These are phyloP conservation scores for Fusarium robinianum DNA, from an alignment of 2,329 filamentous ascomycete genomes.

Conservation along the genomic window DNA sequence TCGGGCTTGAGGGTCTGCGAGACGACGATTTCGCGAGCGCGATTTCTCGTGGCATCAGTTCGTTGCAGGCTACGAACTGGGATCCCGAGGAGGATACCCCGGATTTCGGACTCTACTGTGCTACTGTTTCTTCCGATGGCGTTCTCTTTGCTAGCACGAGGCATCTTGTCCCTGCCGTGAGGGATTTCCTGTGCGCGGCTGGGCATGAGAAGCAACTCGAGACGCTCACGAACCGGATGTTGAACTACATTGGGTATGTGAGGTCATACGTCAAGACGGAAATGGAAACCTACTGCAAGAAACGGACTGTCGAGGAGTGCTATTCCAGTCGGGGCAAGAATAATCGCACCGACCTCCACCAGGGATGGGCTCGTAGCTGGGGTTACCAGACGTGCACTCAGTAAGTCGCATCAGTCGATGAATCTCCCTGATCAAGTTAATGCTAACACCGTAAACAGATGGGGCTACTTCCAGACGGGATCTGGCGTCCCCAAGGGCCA, in stretches of 20 bases:
- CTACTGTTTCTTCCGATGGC: constrained; percentile 47
- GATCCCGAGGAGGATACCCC: constrained; percentile 51
- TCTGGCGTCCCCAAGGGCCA: constrained; percentile 66
- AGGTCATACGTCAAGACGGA: constrained; percentile 42
- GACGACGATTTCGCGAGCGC: constrained; percentile 54
- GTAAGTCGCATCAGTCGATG: constrained; percentile 39
- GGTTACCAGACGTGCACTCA: constrained; percentile 60
- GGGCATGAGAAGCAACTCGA: constrained; percentile 47
- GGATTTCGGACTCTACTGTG: constrained; percentile 54
- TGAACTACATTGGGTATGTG: constrained; percentile 57
- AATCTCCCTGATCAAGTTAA: background rate
- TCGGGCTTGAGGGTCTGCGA: constrained; percentile 51
- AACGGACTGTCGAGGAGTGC: constrained; percentile 37
- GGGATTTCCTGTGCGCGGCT: constrained; percentile 47
- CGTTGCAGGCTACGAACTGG: constrained; percentile 58
- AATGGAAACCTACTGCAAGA: constrained; percentile 30
- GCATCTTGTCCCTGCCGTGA: constrained; percentile 41
- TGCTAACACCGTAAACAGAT: constrained; percentile 51
- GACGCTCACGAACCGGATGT: constrained; percentile 47
- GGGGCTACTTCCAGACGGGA: constrained; percentile 79
- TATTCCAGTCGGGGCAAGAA: constrained; percentile 35
- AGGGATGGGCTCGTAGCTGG: constrained; percentile 48
- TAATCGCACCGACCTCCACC: constrained; percentile 29
- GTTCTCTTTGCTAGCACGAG: constrained; percentile 50
- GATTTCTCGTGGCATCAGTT: constrained; percentile 48